Conservation (phyloP, 495 filamentous ascomycete species). For the Tetracladium marchalianum region DNA sequence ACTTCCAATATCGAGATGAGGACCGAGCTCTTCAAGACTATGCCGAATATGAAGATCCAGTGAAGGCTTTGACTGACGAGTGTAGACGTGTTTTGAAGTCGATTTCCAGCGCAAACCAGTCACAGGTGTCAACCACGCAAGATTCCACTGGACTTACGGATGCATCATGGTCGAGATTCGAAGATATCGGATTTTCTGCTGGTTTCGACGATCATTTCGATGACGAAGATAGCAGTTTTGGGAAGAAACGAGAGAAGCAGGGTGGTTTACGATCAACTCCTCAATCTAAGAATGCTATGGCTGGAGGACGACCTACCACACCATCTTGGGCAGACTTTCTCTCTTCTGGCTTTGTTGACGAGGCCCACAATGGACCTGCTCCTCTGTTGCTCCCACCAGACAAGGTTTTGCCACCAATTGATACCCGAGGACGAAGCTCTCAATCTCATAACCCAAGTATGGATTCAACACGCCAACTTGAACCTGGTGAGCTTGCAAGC, state of each 20-base stretch:
- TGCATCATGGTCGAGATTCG: conserved; percentile 92
- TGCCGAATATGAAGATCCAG: conserved; percentile 80
- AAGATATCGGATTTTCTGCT: conserved; percentile 85
- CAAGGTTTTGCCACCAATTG: conserved; percentile 82
- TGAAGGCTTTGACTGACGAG: conserved; percentile 83
- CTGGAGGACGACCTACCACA: conserved; percentile 77
- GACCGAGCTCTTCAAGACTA: conserved; percentile 75
- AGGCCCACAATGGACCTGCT: conserved; percentile 41
- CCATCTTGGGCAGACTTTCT: conserved; percentile 80
- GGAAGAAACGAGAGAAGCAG: conserved; percentile 14
- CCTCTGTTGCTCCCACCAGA: conserved; percentile 77
- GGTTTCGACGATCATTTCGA: conserved; percentile 60
- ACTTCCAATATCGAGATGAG: conserved; percentile 89
- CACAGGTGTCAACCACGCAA: conserved; percentile 43
- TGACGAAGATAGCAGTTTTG: conserved; percentile 37
- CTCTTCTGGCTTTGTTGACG: conserved; percentile 81
- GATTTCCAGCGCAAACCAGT: conserved; percentile 84
- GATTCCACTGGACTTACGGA: conserved; percentile 63
- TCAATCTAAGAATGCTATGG: conserved; percentile 43
- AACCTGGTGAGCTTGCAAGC: conserved; percentile 89
- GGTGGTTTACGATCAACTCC: conserved; percentile 43
- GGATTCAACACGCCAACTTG: conserved; percentile 54
- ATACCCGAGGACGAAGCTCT: conserved; percentile 70
- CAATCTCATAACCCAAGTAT: conserved; percentile 71
- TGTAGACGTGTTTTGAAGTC: conserved; percentile 81